Base-by-base conservation (phyloP, 371 early-diverging fungal species). In the Mucor indicus region DNA sequence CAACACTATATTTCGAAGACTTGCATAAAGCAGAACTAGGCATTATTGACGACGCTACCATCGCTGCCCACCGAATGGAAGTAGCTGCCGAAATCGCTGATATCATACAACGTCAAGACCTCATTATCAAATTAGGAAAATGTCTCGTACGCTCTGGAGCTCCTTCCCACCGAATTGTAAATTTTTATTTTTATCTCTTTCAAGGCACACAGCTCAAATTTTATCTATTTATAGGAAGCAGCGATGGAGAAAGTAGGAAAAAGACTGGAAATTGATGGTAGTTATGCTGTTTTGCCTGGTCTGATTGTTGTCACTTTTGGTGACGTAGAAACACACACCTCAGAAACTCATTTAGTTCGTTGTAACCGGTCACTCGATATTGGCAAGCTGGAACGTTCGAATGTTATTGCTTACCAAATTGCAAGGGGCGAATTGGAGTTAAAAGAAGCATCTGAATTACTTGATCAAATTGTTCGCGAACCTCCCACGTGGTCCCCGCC, bases 81-180 rank as follows among this genome's bases (percentile, higher is more conserved):
- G 63, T 67, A 39, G 63, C 67, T 3, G 38, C 63, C 9, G 63
- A 67, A 35, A 67, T 67, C 19, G 67, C 67, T 1, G 77, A 83
- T 46, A 83, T 83, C 23, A 61, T 85, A n/a, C 67, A 79, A 46
- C 67, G 82, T 23, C 85, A 85, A 37, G 84, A 86, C 37, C 83
- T 86, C 37, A 58, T 91, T 33, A 72, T 89, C 25, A 73, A 84
- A 45, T 60, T 85, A 15, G 81, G 86, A 15, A 80, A 84, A 44
- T 70, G 79, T 17, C 72, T 88, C 44, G 83, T 86, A 44, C 69
- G 72, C 35, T 83, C 83, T 43, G 91, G 91, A 9, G 84, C 87
- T 9, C 91, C 90, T 4, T 69, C 84, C 7, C 91, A 91, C 50
- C 76, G 91, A 4, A 78, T 91, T 19, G 69, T 69, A 65, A 72